Conservation (phyloP, 2,329 filamentous ascomycete species). For the Alternaria longipes region DNA sequence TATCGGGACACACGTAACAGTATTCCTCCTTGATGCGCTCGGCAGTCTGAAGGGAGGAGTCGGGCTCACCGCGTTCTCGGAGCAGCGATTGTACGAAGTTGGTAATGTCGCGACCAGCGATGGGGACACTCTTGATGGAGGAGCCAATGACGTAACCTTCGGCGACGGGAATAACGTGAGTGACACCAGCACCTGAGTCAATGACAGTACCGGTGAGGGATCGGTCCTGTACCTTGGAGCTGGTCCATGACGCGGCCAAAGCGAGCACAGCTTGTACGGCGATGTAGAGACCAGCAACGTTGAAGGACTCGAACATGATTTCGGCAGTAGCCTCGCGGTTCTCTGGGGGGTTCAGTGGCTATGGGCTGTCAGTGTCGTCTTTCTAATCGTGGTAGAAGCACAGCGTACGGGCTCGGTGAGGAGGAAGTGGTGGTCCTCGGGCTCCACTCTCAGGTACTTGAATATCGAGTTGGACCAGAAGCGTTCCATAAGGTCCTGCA, state of each 20-base stretch:
- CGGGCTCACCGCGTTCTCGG: constrained; percentile 93
- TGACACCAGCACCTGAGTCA: constrained; percentile 98
- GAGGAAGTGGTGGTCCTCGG: constrained; percentile 98
- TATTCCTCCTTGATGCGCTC: constrained; percentile 99
- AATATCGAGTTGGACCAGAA: constrained; percentile 99
- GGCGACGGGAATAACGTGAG: constrained; percentile 97
- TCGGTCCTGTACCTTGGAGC: constrained; percentile 94
- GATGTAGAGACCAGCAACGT: constrained; percentile 98
- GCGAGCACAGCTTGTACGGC: constrained; percentile 97
- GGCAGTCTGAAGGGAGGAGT: constrained; percentile 95
- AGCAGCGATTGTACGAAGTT: constrained; percentile 98
- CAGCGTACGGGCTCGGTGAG: constrained; percentile 88
- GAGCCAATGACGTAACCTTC: constrained; percentile 99
- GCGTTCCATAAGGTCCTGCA: constrained; percentile 95
- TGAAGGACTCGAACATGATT: constrained; percentile 99
- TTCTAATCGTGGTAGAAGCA: background rate
- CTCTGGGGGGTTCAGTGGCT: constrained; percentile 97
- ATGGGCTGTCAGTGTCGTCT: constrained; percentile 23
- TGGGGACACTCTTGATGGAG: constrained; percentile 98
- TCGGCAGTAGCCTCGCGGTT: constrained; percentile 99
- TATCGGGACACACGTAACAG: constrained; percentile 98
- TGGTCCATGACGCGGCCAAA: constrained; percentile 97
- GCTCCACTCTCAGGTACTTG: constrained; percentile 97
- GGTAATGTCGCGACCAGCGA: constrained; percentile 96
- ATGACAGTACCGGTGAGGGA: constrained; percentile 98